These are phyloP conservation scores for Phytophthora pinifolia DNA, from an alignment of 352 stramenopile species.

Conservation along the genomic window DNA sequence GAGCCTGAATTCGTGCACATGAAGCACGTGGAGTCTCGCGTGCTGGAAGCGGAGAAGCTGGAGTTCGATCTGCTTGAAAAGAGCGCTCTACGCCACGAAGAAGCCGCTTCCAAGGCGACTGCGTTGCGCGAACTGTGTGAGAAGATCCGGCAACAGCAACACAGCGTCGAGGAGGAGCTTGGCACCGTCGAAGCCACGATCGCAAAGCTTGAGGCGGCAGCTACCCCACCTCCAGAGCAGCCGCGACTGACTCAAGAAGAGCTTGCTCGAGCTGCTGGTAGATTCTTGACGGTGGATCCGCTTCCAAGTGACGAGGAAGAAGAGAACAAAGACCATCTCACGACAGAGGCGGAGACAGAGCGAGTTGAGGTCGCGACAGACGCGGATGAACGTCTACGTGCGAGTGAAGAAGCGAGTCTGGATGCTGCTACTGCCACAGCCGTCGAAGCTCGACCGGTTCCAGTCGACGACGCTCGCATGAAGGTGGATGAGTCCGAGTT, in stretches of 20 bases:
- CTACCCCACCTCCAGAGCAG: slow-evolving; percentile 23
- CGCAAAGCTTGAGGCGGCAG: slow-evolving; percentile 26
- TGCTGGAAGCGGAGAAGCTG: slow-evolving; percentile 50
- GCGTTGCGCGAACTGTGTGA: slow-evolving; percentile 37
- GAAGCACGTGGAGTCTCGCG: slow-evolving; percentile 52
- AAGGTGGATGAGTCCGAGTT: slow-evolving; percentile 52
- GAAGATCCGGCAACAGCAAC: slow-evolving; percentile 35
- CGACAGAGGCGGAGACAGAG: background rate
- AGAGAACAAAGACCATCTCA: background rate
- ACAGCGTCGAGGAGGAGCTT: slow-evolving; percentile 34
- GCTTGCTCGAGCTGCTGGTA: slow-evolving; percentile 34
- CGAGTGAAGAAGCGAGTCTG: background rate
- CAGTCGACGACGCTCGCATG: slow-evolving; percentile 24
- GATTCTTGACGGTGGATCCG: slow-evolving; percentile 33
- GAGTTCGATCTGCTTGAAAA: slow-evolving; percentile 78
- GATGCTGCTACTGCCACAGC: background rate
- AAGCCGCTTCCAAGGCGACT: slow-evolving; percentile 37
- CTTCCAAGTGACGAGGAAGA: slow-evolving; percentile 22
- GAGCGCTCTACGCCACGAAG: slow-evolving; percentile 51
- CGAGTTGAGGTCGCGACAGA: background rate
- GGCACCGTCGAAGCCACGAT: slow-evolving; percentile 29
- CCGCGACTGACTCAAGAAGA: slow-evolving; percentile 40
- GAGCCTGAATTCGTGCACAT: slow-evolving; percentile 69
- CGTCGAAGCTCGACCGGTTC: background rate
- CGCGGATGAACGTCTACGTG: background rate